Conservation (phyloP, 331 rosid genomes). For the Prunus yedoensis region DNA sequence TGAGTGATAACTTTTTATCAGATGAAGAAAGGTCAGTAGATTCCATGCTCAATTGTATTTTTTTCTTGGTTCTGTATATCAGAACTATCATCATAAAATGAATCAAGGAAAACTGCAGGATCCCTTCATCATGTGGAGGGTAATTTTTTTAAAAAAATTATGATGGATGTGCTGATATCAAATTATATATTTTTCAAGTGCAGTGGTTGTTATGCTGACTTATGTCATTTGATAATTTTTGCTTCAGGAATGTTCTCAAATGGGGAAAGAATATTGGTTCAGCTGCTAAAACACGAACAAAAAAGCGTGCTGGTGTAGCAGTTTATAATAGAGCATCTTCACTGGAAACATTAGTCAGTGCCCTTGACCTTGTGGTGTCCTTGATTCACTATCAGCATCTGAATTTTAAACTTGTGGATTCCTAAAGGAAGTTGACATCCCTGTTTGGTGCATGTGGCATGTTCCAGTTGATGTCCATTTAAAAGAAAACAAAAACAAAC, state of each 20-base stretch:
- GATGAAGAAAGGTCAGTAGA: constrained; percentile 75
- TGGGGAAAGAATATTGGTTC: constrained; percentile 92
- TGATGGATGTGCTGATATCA: neutral
- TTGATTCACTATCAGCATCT: constrained; percentile 13
- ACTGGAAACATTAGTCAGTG: constrained; percentile 77
- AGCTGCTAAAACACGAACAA: constrained; percentile 70
- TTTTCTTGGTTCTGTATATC: neutral
- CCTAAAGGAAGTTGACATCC: constrained; percentile 14
- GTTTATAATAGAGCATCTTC: constrained; percentile 93
- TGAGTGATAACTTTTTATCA: constrained; percentile 53
- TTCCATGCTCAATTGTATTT: constrained; percentile 17
- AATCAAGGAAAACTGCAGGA: constrained; percentile 2
- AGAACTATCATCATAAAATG: constrained; percentile 19
- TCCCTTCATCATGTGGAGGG: constrained; percentile 6
- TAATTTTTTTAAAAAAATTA: neutral
- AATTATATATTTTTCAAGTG: neutral
- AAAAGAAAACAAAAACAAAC: neutral
- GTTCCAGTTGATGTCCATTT: neutral
- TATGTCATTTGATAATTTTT: constrained; percentile 20
- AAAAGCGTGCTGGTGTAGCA: constrained; percentile 83
- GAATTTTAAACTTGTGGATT: constrained; percentile 12
- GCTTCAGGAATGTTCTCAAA: constrained; percentile 78
- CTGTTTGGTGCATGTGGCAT: neutral
- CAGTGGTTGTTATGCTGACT: constrained; percentile 14
- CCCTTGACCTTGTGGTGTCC: constrained; percentile 22